Evolutionary conservation across 2,329 filamentous ascomycete genomes (phyloP).

Genomic region (Cercospora citrullina): DNA sequence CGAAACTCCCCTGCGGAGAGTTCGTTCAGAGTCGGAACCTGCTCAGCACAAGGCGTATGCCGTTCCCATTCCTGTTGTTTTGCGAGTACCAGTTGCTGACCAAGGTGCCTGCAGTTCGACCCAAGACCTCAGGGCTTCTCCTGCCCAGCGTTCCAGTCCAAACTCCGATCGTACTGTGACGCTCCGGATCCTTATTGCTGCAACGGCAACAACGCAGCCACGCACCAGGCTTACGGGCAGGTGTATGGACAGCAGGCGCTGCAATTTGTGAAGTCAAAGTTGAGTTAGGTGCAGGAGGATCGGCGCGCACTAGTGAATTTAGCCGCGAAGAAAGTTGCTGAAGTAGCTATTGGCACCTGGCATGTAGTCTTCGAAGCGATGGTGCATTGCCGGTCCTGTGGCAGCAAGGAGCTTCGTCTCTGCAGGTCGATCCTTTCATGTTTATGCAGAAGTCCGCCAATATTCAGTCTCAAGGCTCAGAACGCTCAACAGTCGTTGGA

Average conservation of each 20-base stretch:
- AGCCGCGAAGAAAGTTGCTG: neutral
- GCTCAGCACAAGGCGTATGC: constrained; percentile 59
- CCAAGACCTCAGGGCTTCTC: constrained; percentile 59
- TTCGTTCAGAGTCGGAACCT: constrained; percentile 61
- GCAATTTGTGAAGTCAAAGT: constrained; percentile 58
- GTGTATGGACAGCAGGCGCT: constrained; percentile 63
- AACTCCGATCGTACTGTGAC: constrained; percentile 67
- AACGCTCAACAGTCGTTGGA: neutral
- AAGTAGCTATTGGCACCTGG: neutral
- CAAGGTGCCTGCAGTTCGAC: constrained; percentile 54
- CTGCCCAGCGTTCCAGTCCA: constrained; percentile 55
- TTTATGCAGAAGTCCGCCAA: neutral
- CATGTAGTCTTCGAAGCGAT: neutral
- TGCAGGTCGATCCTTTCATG: neutral
- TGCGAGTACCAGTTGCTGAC: neutral
- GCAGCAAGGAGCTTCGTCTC: neutral
- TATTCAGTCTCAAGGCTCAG: neutral
- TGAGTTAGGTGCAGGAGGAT: constrained; percentile 32
- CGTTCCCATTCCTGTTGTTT: neutral
- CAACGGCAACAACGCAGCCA: constrained; percentile 60
- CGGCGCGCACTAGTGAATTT: neutral
- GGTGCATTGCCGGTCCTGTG: neutral
- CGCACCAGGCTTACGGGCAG: constrained; percentile 62
- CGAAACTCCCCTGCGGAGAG: constrained; percentile 56
- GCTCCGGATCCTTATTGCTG: constrained; percentile 57